Evolutionary conservation across 108 stramenopile genomes (phyloP).

Genomic region (Cyclotella atomus): DNA sequence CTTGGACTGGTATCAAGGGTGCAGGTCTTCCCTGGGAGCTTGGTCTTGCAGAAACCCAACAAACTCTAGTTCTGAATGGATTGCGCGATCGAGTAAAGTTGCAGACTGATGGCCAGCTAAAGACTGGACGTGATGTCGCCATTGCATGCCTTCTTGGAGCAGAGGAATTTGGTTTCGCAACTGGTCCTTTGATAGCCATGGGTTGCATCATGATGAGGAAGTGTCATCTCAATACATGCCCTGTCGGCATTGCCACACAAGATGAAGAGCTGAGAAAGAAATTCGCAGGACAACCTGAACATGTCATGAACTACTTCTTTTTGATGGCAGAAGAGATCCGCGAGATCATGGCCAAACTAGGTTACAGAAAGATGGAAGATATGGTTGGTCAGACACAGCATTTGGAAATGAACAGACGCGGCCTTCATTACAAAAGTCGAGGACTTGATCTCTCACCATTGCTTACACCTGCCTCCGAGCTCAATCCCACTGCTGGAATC

Average conservation of each 20-base stretch:
- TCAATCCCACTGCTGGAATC: conserved; percentile 88
- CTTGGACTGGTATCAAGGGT: conserved; percentile 94
- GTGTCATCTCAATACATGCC: conserved; percentile 97
- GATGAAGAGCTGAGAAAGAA: conserved; percentile 95
- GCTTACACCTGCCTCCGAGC: conserved; percentile 90
- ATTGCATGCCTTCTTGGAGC: conserved; percentile 92
- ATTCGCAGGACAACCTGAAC: conserved; percentile 96
- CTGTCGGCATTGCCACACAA: conserved; percentile 96
- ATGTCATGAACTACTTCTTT: conserved; percentile 97
- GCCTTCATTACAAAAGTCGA: conserved; percentile 95
- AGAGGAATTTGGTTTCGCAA: conserved; percentile 94
- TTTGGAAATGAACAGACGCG: conserved; percentile 87
- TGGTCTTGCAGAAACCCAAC: conserved; percentile 96
- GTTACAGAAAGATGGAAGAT: conserved; percentile 94
- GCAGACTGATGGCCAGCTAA: conserved; percentile 95
- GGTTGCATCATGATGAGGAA: conserved; percentile 98
- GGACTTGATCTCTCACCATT: conserved; percentile 94
- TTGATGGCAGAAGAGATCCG: conserved; percentile 95
- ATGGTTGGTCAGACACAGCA: conserved; percentile 96
- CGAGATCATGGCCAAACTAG: conserved; percentile 94
- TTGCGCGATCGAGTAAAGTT: conserved; percentile 90
- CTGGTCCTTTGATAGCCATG: conserved; percentile 93
- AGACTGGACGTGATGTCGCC: conserved; percentile 94
- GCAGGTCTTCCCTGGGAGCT: conserved; percentile 96
- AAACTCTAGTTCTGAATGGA: conserved; percentile 92